Conservation (phyloP, 2,329 filamentous ascomycete species). For the Penicillium sp. region DNA sequence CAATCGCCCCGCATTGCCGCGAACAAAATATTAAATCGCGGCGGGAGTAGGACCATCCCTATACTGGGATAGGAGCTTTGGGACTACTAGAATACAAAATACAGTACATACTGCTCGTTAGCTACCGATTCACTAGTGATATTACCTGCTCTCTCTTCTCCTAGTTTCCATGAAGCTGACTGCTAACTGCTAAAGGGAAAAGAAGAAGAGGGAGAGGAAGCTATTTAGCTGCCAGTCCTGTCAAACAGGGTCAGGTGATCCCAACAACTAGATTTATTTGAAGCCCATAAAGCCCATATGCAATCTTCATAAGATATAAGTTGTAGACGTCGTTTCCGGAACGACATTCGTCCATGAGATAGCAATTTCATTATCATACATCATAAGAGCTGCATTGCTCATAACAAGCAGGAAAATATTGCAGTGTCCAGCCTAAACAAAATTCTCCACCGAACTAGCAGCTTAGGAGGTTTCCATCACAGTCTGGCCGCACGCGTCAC, state of each 20-base stretch:
- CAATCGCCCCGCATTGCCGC: too few species aligned
- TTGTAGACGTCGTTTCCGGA: not conserved
- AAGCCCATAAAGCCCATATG: too few species aligned
- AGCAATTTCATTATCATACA: not conserved
- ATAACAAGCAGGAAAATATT: not conserved
- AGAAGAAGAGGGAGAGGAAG: too few species aligned
- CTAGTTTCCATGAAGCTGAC: too few species aligned
- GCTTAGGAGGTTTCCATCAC: not conserved
- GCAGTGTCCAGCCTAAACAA: not conserved
- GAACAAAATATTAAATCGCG: too few species aligned
- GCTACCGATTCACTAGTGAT: too few species aligned
- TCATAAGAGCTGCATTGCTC: not conserved
- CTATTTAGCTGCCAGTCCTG: too few species aligned
- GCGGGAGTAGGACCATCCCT: not conserved
- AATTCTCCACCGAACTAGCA: not conserved
- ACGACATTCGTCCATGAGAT: not conserved
- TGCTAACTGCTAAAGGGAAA: too few species aligned
- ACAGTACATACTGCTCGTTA: not conserved
- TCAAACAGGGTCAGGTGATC: too few species aligned
- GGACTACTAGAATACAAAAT: not conserved
- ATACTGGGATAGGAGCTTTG: not conserved
- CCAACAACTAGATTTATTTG: too few species aligned
- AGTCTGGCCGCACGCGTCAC: not conserved
- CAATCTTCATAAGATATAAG: not conserved
- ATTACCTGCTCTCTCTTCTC: too few species aligned